Evolutionary conservation across 208 protist genomes (phyloP).

Genomic region (Acanthamoeba divionensis): DNA sequence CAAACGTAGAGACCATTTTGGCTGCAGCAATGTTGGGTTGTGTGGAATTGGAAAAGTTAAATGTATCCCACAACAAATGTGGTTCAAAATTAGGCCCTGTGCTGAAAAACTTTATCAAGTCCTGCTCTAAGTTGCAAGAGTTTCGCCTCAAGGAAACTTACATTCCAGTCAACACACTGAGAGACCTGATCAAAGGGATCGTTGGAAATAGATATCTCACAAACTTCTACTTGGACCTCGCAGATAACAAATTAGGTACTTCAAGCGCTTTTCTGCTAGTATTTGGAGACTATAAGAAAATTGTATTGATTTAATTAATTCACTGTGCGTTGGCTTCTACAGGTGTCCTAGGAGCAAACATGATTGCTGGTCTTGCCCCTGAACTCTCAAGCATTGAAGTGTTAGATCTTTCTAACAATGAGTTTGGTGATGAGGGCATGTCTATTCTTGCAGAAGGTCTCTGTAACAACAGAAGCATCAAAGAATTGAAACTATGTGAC

Average conservation of each 20-base stretch:
- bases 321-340: too few relatives aligned
- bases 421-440: constrained; percentile 72
- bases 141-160: constrained; percentile 61
- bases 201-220: constrained; percentile 64
- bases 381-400: constrained; percentile 57
- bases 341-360: constrained; percentile 66
- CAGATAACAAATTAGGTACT: constrained; percentile 5
- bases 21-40: constrained; percentile 54
- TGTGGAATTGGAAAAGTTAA: constrained; percentile 57
- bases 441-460: constrained; percentile 62
- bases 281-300: too few relatives aligned
- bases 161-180: constrained; percentile 59
- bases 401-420: constrained; percentile 68
- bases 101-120: constrained; percentile 60
- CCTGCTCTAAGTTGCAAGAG: constrained; percentile 32
- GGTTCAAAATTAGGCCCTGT: constrained; percentile 54
- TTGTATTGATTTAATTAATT: too few relatives aligned
- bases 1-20: constrained; percentile 43
- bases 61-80: constrained; percentile 67
- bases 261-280: too few relatives aligned
- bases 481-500: constrained; percentile 48
- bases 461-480: constrained; percentile 48
- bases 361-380: constrained; percentile 55
- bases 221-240: constrained; percentile 60
- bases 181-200: constrained; percentile 63